A percentile compares a stretch with the other conserved stretches of the same genome.
These are phyloP conservation scores for Wallacemonas sp. DNA, from an alignment of 208 protist genomes.

Conservation along the genomic window DNA sequence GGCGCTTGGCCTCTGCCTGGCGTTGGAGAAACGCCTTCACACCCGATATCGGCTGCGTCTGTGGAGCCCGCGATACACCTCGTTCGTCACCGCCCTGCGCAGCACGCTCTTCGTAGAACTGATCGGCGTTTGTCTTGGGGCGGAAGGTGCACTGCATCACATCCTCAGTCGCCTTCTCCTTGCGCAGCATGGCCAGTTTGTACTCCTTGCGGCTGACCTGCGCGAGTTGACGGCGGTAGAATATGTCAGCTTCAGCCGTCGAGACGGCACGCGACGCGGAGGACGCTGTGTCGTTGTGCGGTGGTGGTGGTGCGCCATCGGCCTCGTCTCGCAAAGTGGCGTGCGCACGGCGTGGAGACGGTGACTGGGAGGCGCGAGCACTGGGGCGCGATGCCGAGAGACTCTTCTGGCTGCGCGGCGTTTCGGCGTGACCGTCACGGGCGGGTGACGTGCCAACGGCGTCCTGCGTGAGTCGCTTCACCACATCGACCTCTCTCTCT, in stretches of 20 bases:
- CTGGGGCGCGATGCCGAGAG: no score
- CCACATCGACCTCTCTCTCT: conserved; percentile 59
- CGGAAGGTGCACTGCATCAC: conserved; percentile 83
- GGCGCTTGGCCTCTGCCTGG: conserved; percentile 48
- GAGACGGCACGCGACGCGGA: not conserved
- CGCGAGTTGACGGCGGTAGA: conserved; percentile 59
- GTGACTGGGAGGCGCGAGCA: not conserved
- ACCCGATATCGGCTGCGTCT: conserved; percentile 38
- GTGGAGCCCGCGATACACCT: not conserved
- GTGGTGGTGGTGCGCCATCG: no score
- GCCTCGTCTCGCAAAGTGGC: no score
- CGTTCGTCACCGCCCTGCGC: not conserved
- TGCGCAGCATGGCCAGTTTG: conserved; percentile 23
- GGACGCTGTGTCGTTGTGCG: not conserved
- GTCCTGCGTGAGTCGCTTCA: conserved; percentile 51
- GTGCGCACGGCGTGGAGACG: no score
- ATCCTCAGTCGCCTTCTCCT: conserved; percentile 44
- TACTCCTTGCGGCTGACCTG: conserved; percentile 28
- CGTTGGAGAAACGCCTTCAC: conserved; percentile 63
- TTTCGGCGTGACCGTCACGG: no score
- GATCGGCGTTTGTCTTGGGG: conserved; percentile 50
- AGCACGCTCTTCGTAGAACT: not conserved
- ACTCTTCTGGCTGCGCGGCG: no score
- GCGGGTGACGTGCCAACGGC: no score
- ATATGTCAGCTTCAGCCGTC: conserved; percentile 24